Conservation (phyloP, 208 protist species). For the Acanthamoeba sp. region DNA sequence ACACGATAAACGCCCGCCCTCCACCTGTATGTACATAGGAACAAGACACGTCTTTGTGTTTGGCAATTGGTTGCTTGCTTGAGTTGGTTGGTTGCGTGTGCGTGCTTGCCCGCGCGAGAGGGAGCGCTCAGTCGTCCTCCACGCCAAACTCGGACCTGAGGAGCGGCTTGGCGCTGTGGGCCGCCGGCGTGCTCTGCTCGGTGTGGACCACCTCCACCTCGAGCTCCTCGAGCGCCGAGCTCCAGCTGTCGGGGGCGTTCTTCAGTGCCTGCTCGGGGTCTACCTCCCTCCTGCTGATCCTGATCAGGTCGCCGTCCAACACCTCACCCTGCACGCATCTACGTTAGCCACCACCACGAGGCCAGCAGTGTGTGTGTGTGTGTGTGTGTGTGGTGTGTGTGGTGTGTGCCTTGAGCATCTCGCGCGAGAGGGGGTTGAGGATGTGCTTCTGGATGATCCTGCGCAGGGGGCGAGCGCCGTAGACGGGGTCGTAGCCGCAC, state of each 20-base stretch:
- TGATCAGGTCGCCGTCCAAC: slow-evolving; percentile 17
- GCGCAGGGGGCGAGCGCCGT: slow-evolving; percentile 96
- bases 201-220: slow-evolving; percentile 23
- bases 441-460: slow-evolving; percentile 94
- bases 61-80: too few species aligned
- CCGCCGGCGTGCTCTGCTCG: slow-evolving; percentile 19
- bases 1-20: too few species aligned
- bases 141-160: slow-evolving; percentile 50
- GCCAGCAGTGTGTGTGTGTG: background rate
- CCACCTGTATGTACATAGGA: too few species aligned
- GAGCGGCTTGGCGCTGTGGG: background rate
- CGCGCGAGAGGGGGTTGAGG: slow-evolving; percentile 94
- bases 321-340: background rate
- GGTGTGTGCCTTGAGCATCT: slow-evolving; percentile 92
- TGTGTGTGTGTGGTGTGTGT: slow-evolving; percentile 85
- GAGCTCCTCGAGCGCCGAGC: background rate
- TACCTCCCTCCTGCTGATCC: background rate
- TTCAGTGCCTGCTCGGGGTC: background rate
- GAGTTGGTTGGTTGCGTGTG: too few species aligned
- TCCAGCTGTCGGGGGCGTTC: slow-evolving; percentile 38
- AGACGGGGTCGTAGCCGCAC: slow-evolving; percentile 94
- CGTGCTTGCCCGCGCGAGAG: too few species aligned
- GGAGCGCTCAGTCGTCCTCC: slow-evolving; percentile 6
- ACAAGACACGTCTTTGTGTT: too few species aligned
- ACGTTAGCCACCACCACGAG: background rate